phyloP scores from a whole-genome alignment of 768 basidiomycete genomes.

The Russula ochroleuca region DNA sequence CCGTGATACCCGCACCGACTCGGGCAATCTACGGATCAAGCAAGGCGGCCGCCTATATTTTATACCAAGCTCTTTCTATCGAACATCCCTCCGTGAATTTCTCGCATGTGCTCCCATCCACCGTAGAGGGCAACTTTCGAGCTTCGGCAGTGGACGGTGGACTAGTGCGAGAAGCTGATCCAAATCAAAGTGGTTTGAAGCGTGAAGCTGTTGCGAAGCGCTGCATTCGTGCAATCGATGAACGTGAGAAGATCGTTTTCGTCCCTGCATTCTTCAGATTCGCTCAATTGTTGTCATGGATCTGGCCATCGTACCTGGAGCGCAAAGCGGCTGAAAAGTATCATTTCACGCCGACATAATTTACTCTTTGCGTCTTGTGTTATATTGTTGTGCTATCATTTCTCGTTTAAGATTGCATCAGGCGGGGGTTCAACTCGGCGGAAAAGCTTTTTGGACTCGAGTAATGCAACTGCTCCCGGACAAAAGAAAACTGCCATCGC shows the following conservation, averaged over 20 bases:
- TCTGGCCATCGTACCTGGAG: slow-evolving; percentile 56
- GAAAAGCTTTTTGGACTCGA: background rate
- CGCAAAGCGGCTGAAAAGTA: slow-evolving; percentile 60
- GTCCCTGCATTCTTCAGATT: slow-evolving; percentile 47
- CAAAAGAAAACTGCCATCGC: background rate
- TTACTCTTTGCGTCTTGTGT: background rate
- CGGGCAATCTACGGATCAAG: slow-evolving; percentile 80
- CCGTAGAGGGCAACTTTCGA: slow-evolving; percentile 76
- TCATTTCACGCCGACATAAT: slow-evolving; percentile 38
- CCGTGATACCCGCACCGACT: slow-evolving; percentile 80
- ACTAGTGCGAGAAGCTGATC: slow-evolving; percentile 43
- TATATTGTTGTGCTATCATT: background rate
- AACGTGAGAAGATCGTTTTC: slow-evolving; percentile 52
- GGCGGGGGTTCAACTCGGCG: background rate
- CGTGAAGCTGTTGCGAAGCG: slow-evolving; percentile 54
- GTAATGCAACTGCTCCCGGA: background rate
- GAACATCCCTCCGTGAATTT: slow-evolving; percentile 71
- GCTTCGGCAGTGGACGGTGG: slow-evolving; percentile 68
- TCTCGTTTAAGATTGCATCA: background rate
- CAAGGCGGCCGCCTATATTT: slow-evolving; percentile 71
- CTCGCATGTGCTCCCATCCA: slow-evolving; percentile 58
- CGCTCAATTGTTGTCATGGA: slow-evolving; percentile 61
- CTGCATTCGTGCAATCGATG: slow-evolving; percentile 59
- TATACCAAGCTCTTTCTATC: slow-evolving; percentile 76
- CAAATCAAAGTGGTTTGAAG: slow-evolving; percentile 56